A percentile compares a stretch with the other conserved stretches of the same genome.
These are phyloP conservation scores for Fusarium nodosum DNA, from an alignment of 2,329 filamentous ascomycete genomes.

Conservation along the genomic window DNA sequence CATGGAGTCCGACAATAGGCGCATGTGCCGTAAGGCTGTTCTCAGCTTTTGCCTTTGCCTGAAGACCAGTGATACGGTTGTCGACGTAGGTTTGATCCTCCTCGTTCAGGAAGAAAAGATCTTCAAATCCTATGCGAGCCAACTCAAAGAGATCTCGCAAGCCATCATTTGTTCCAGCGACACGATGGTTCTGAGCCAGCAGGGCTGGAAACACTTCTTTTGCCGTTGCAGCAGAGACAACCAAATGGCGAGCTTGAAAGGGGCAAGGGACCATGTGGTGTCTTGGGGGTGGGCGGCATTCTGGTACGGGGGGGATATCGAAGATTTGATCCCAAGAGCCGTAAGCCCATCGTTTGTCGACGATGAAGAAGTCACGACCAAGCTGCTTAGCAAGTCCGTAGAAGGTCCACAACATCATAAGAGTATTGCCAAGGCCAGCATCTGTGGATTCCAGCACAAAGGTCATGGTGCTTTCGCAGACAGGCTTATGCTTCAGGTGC, in stretches of 20 bases:
- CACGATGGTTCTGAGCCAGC: constrained; percentile 53
- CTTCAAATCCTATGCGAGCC: constrained; percentile 77
- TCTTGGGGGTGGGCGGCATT: constrained; percentile 78
- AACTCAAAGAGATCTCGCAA: constrained; percentile 74
- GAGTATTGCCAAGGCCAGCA: constrained; percentile 80
- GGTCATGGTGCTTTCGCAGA: constrained; percentile 80
- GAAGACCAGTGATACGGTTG: constrained; percentile 69
- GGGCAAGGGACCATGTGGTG: constrained; percentile 86
- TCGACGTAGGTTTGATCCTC: constrained; percentile 76
- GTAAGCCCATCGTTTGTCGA: constrained; percentile 87
- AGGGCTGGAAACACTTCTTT: constrained; percentile 73
- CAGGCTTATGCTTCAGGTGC: constrained; percentile 61
- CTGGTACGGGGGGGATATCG: constrained; percentile 71
- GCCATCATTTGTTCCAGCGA: constrained; percentile 42
- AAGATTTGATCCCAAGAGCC: constrained; percentile 82
- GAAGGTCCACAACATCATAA: constrained; percentile 86
- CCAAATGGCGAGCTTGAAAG: constrained; percentile 78
- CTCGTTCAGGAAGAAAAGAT: constrained; percentile 76
- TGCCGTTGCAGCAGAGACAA: constrained; percentile 78
- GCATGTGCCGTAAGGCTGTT: constrained; percentile 55
- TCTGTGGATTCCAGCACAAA: constrained; percentile 80
- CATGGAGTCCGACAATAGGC: constrained; percentile 75
- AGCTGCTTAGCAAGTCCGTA: constrained; percentile 84
- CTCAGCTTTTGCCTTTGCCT: constrained; percentile 59
- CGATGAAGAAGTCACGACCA: constrained; percentile 83